Conservation (phyloP, 176 grass and related monocot species). For the Triticum monococcum region DNA sequence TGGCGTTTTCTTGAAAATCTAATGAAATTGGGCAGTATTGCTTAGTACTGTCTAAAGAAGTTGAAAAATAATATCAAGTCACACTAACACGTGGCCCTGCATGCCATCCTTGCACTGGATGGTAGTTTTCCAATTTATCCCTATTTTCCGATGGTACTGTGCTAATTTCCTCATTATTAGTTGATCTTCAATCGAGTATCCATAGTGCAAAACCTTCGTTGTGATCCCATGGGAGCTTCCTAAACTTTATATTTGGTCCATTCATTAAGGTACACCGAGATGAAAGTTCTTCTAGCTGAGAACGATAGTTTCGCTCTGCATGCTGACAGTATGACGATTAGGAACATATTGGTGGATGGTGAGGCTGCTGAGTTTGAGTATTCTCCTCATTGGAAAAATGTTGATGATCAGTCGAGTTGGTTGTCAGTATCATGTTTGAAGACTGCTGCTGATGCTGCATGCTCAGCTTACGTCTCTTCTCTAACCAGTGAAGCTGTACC, state of each 20-base stretch:
- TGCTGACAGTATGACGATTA: conserved; percentile 85
- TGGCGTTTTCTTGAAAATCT: background rate
- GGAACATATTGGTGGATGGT: conserved; percentile 76
- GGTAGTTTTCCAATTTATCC: background rate
- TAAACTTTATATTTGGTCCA: conserved; percentile 46
- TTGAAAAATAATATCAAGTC: background rate
- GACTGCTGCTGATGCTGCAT: conserved; percentile 83
- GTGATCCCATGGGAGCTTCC: conserved; percentile 1
- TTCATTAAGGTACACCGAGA: conserved; percentile 79
- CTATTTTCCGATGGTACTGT: background rate
- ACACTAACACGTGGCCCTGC: background rate
- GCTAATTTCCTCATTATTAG: background rate
- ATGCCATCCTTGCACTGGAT: background rate
- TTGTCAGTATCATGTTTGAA: conserved; percentile 78
- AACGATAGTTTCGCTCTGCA: conserved; percentile 66
- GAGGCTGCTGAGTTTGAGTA: conserved; percentile 74
- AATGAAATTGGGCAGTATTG: background rate
- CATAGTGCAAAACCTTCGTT: conserved; percentile 4
- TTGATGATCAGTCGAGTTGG: conserved; percentile 63
- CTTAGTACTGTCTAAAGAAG: conserved; percentile 9
- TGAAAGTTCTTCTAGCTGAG: conserved; percentile 72
- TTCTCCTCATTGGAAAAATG: conserved; percentile 71
- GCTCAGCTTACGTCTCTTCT: conserved; percentile 66
- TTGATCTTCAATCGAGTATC: background rate
- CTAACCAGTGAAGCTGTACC: conserved; percentile 70